phyloP scores from a whole-genome alignment of 2,329 filamentous ascomycete species.

The Colletotrichum sp. region DNA sequence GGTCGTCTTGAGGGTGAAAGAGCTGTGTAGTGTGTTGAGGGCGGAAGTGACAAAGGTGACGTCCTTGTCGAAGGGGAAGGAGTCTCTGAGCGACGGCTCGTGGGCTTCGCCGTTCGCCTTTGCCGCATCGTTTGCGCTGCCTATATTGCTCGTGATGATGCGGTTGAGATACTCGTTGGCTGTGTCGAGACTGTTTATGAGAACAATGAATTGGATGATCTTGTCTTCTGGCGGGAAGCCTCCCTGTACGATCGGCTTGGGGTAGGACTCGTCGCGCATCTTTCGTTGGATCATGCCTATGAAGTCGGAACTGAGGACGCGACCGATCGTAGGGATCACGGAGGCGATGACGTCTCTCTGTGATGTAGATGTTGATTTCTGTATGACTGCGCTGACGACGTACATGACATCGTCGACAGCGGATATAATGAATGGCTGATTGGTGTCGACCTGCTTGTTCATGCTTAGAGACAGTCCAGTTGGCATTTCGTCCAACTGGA shows the following conservation, averaged over 20 bases:
- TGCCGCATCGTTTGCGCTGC: slow-evolving; percentile 41
- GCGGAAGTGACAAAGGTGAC: slow-evolving; percentile 70
- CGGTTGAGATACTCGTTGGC: slow-evolving; percentile 89
- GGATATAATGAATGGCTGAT: slow-evolving; percentile 89
- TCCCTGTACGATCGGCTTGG: slow-evolving; percentile 77
- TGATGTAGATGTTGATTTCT: slow-evolving; percentile 84
- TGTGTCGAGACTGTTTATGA: slow-evolving; percentile 95
- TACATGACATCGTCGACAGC: slow-evolving; percentile 99
- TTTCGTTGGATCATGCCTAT: slow-evolving; percentile 97
- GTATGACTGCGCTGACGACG: slow-evolving; percentile 90
- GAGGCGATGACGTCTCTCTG: slow-evolving; percentile 79
- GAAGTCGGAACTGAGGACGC: slow-evolving; percentile 87
- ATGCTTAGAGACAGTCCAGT: slow-evolving; percentile 78
- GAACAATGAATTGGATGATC: slow-evolving; percentile 86
- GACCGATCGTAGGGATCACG: slow-evolving; percentile 78
- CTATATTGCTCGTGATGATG: slow-evolving; percentile 76
- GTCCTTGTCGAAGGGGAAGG: slow-evolving; percentile 84
- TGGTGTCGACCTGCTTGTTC: slow-evolving; percentile 73
- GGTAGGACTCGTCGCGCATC: slow-evolving; percentile 96
- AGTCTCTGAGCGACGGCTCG: slow-evolving; percentile 56
- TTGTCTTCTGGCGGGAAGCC: slow-evolving; percentile 86
- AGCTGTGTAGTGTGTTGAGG: slow-evolving; percentile 70
- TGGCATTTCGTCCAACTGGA: slow-evolving; percentile 92
- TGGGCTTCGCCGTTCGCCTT: slow-evolving; percentile 35
- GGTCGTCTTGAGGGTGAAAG: slow-evolving; percentile 77